These are phyloP conservation scores for Adansonia grandidieri DNA, from an alignment of 441 rosid genomes.

Conservation along the genomic window DNA sequence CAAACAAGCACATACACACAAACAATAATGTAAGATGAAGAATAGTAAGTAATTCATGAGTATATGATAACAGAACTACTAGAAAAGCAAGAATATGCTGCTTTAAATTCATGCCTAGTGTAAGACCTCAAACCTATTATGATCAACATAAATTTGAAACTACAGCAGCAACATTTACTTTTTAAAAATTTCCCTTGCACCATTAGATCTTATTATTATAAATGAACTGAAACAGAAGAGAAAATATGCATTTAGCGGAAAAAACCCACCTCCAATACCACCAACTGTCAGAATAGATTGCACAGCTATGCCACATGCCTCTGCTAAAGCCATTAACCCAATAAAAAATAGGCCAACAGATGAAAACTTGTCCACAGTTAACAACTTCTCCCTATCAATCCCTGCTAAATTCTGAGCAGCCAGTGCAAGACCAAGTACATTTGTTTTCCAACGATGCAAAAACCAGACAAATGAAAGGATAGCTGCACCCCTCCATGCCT, in stretches of 20 bases:
- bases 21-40: not conserved
- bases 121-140: not conserved
- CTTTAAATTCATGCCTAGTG: not conserved
- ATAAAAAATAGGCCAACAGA: constrained; percentile 79
- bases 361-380: constrained; percentile 76
- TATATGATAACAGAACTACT: not conserved
- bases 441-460: constrained; percentile 84
- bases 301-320: constrained; percentile 95
- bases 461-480: constrained; percentile 86
- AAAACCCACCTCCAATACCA: constrained; percentile 82
- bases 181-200: not conserved
- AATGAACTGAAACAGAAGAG: constrained; percentile 7
- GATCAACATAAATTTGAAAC: not conserved
- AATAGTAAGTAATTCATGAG: not conserved
- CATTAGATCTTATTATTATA: not conserved
- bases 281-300: constrained; percentile 93
- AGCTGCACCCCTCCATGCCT: constrained; percentile 77
- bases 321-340: constrained; percentile 85
- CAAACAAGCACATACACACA: not conserved
- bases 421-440: constrained; percentile 60
- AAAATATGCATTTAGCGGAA: constrained; percentile 20
- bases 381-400: constrained; percentile 62
- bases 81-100: not conserved
- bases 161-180: not conserved
- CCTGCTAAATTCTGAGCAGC: constrained; percentile 47